Base-by-base conservation (phyloP, 1,284 basidiomycete species). In the Heterobasidion annosum region DNA sequence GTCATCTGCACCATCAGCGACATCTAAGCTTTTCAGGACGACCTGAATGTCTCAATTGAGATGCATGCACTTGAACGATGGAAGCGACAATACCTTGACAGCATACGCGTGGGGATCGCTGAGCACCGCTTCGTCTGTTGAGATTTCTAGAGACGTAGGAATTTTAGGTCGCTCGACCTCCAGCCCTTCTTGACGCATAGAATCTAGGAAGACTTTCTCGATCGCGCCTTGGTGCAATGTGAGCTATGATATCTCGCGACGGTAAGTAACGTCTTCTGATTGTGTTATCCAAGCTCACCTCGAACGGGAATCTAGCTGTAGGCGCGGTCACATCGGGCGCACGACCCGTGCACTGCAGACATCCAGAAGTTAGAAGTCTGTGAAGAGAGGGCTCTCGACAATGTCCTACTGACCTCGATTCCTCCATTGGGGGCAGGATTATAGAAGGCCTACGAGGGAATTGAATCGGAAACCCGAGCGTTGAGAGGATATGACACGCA, bases 171-270 rank as follows among this genome's bases (percentile, higher is more conserved):
- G 74, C 42, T 80, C 77, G 32, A 90, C 83, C 58, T 74, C 62
- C 5, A 84, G 57, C 4, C 78, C 80, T 59, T 74, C 66, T n/a
- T 61, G 54, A 8, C 59, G 68, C 75, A 88, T 78, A 0, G 82
- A 79, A 61, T 88, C 83, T 34, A 85, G 60, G 63, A 90, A 84
- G 19, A 88, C 79, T 0, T 72, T 67, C 65, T 90, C 86, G 42
- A 90, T 88, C 2, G 77, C 79, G 1, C 85, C 87, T 70, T 91
- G 88, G 59, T 88, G 82, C n/a, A 88, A 69, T 0, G 85, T 88
- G 6, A 35, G 34, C 10, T 15, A 43, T 42, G n/a, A 33, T 16
- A n/a, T 3, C 32, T 32, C 8, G 15, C 47, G 15, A 19, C 2
- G 32, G 19, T 32, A 18, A 18, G 13, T 18, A 48, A 33, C 37